A percentile compares a stretch with the other conserved stretches of the same genome.
phyloP scores from a whole-genome alignment of 2,329 filamentous ascomycete species.

The Xylaria sp. region DNA sequence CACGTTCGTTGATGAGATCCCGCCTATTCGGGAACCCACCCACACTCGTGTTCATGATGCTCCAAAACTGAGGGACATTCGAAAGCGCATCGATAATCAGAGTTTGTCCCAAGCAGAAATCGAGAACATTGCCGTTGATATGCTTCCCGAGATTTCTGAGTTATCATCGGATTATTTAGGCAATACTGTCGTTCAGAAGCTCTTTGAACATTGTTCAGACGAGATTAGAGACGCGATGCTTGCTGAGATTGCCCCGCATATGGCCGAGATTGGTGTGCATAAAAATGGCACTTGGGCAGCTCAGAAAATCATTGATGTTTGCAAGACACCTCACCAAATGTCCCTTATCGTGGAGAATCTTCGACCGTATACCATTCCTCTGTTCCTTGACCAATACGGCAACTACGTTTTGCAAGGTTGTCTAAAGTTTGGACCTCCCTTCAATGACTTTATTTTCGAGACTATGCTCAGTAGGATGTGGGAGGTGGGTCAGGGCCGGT shows the following conservation, averaged over 20 bases:
- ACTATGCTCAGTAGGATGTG: constrained; percentile 94
- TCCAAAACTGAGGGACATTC: constrained; percentile 90
- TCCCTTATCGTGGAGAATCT: constrained; percentile 81
- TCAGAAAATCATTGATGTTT: constrained; percentile 98
- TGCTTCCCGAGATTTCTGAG: constrained; percentile 96
- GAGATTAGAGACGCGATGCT: constrained; percentile 91
- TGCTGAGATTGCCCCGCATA: constrained; percentile 81
- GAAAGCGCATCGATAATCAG: constrained; percentile 97
- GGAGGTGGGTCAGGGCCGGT: constrained; percentile 91
- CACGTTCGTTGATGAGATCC: constrained; percentile 80
- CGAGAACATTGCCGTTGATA: constrained; percentile 87
- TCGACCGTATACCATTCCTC: constrained; percentile 82
- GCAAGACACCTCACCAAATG: constrained; percentile 84
- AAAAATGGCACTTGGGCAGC: constrained; percentile 99
- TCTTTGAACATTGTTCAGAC: constrained; percentile 96
- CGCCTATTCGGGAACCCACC: constrained; percentile 84
- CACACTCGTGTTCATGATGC: constrained; percentile 92
- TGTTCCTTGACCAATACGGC: constrained; percentile 97
- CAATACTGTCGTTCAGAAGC: constrained; percentile 98
- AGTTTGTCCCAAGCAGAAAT: constrained; percentile 85
- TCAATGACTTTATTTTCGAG: constrained; percentile 97
- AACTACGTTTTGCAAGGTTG: constrained; percentile 99
- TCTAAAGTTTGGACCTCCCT: constrained; percentile 85
- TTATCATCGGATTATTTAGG: constrained; percentile 94
- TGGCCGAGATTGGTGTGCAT: constrained; percentile 96